A percentile compares a stretch with the other conserved stretches of the same genome.
Conservation (phyloP, 257 asterid genomes). For the Voacanga thouarsii region DNA sequence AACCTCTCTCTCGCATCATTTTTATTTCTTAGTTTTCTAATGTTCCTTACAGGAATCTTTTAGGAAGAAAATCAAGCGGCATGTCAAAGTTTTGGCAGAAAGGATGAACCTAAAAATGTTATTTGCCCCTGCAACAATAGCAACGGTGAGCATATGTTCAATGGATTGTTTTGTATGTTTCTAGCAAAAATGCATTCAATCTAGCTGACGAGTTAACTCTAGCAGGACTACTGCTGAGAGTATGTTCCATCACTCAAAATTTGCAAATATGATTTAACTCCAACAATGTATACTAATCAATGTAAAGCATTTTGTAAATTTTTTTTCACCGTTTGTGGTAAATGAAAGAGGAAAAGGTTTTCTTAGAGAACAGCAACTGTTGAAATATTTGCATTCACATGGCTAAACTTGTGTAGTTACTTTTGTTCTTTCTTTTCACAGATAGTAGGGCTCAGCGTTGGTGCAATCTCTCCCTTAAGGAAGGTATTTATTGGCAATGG, state of each 20-base stretch:
- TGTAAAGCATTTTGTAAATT: too few species aligned
- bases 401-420: too few species aligned
- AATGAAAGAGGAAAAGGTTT: too few species aligned
- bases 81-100: constrained; percentile 3
- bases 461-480: constrained; percentile 59
- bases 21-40: background rate
- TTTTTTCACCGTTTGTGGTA: too few species aligned
- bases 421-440: constrained; percentile 18
- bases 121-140: constrained; percentile 31
- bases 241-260: too few species aligned
- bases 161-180: background rate
- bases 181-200: background rate
- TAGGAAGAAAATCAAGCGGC: constrained; percentile 1
- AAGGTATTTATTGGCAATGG: constrained; percentile 56
- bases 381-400: background rate
- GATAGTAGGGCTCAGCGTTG: constrained; percentile 65
- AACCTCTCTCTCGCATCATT: background rate
- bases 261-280: too few species aligned
- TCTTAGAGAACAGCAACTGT: too few species aligned
- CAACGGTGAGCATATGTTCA: constrained; percentile 7
- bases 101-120: constrained; percentile 22
- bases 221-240: too few species aligned
- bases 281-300: too few species aligned
- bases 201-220: background rate
- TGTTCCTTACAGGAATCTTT: background rate